phyloP scores from a whole-genome alignment of 495 filamentous ascomycete genomes.

The Astrothelium macrocarpum region DNA sequence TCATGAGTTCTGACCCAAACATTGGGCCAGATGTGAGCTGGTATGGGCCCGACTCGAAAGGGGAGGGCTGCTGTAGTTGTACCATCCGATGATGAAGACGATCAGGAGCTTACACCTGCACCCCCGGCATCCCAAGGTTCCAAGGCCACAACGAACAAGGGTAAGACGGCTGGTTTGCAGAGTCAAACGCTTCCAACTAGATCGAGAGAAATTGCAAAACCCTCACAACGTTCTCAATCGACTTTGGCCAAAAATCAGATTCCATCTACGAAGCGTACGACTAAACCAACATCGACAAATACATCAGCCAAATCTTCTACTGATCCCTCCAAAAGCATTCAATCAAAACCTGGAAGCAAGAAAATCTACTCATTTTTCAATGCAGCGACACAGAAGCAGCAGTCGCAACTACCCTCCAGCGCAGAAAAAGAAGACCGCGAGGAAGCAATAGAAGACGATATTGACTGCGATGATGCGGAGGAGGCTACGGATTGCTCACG shows the following conservation, averaged over 20 bases:
- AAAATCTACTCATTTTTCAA: conserved; percentile 39
- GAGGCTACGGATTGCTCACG: conserved; percentile 8
- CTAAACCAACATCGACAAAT: conserved; percentile 12
- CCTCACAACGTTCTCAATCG: neutral
- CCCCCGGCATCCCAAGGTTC: neutral
- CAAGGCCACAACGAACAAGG: neutral
- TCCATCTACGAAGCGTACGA: neutral
- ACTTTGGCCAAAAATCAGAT: neutral
- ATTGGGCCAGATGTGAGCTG: neutral
- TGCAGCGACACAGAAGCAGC: conserved; percentile 26
- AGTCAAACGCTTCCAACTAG: neutral
- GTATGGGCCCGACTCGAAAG: neutral
- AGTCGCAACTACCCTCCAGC: conserved; percentile 21
- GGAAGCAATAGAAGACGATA: conserved; percentile 39
- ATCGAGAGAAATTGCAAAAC: neutral
- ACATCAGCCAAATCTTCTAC: conserved; percentile 2
- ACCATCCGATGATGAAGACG: neutral
- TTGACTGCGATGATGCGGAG: conserved; percentile 22
- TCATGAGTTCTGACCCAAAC: conserved; percentile 1
- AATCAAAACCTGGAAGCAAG: conserved; percentile 23
- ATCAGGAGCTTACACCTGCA: neutral
- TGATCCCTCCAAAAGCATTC: neutral
- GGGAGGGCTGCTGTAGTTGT: neutral
- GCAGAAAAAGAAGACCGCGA: conserved; percentile 27
- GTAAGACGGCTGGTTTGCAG: neutral